Evolutionary conservation across 2,329 filamentous ascomycete genomes (phyloP).

Genomic region (Aspergillus pseudonomiae): DNA sequence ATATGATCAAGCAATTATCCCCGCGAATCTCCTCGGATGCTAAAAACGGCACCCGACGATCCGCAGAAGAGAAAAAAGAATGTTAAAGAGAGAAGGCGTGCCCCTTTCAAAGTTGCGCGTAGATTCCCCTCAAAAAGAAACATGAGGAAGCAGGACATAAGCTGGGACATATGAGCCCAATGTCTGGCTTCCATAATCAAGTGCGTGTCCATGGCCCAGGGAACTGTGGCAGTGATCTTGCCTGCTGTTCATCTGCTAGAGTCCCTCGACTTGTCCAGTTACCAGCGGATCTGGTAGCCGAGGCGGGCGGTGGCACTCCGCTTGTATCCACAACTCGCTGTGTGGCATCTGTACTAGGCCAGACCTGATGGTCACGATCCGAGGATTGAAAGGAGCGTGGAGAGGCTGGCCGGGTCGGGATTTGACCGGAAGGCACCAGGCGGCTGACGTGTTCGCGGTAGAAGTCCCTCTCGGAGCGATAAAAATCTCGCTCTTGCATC

Average conservation of each 20-base stretch:
- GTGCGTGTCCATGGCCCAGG: constrained; percentile 22
- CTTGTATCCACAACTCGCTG: constrained; percentile 12
- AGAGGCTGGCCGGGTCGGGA: constrained; percentile 36
- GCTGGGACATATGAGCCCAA: background rate
- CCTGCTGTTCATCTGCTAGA: constrained; percentile 16
- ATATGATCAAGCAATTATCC: constrained; percentile 10
- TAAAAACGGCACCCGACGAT: background rate
- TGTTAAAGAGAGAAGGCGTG: background rate
- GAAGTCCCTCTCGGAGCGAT: constrained; percentile 44
- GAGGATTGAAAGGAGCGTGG: constrained; percentile 24
- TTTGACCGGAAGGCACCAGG: constrained; percentile 27
- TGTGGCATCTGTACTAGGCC: constrained; percentile 15
- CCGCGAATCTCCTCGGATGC: background rate
- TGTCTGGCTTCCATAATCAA: constrained; percentile 1
- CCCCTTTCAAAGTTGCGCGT: background rate
- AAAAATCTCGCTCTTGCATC: constrained; percentile 41
- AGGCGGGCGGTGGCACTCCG: constrained; percentile 9
- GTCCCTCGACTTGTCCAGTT: constrained; percentile 17
- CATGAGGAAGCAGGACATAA: no score
- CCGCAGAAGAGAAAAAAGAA: background rate
- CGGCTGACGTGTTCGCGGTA: constrained; percentile 39
- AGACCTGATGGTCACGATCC: constrained; percentile 17
- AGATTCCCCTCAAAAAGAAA: background rate
- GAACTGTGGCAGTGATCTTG: constrained; percentile 20
- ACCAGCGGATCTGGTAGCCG: constrained; percentile 13